These are phyloP conservation scores for Trametes cinnabarina DNA, from an alignment of 768 basidiomycete species.

Conservation along the genomic window DNA sequence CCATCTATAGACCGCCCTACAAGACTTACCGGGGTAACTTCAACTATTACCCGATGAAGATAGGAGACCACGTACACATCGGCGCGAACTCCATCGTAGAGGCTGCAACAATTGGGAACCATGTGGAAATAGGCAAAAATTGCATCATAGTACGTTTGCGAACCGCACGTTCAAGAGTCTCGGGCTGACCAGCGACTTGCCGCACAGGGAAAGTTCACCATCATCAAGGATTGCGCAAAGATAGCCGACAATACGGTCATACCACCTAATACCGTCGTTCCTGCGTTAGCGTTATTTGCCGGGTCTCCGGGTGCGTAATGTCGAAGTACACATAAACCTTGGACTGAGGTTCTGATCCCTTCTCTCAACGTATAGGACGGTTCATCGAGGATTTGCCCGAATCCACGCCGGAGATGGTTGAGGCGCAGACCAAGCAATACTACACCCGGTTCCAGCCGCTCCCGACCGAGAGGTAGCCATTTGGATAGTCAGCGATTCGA, in stretches of 20 bases:
- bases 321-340: background rate
- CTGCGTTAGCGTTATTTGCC: constrained; percentile 78
- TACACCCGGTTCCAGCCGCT: constrained; percentile 67
- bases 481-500: background rate
- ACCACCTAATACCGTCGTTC: constrained; percentile 90
- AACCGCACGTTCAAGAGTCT: background rate
- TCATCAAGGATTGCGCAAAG: constrained; percentile 92
- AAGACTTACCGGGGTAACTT: constrained; percentile 89
- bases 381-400: constrained; percentile 87
- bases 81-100: constrained; percentile 88
- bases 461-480: constrained; percentile 13
- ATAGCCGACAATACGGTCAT: constrained; percentile 88
- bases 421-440: constrained; percentile 79
- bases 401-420: constrained; percentile 89
- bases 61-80: constrained; percentile 93
- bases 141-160: constrained; percentile 77
- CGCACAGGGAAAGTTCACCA: constrained; percentile 89
- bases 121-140: constrained; percentile 93
- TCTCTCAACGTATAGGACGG: constrained; percentile 48
- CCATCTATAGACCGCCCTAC: constrained; percentile 68
- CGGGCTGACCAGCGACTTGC: background rate
- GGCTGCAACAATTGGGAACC: constrained; percentile 91
- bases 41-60: constrained; percentile 98
- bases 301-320: constrained; percentile 79
- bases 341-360: background rate